Evolutionary conservation across 805 yeast genomes (phyloP), one percentile per base, ranked within the genome.

Genomic region (Jamesozyma rosinii): DNA sequence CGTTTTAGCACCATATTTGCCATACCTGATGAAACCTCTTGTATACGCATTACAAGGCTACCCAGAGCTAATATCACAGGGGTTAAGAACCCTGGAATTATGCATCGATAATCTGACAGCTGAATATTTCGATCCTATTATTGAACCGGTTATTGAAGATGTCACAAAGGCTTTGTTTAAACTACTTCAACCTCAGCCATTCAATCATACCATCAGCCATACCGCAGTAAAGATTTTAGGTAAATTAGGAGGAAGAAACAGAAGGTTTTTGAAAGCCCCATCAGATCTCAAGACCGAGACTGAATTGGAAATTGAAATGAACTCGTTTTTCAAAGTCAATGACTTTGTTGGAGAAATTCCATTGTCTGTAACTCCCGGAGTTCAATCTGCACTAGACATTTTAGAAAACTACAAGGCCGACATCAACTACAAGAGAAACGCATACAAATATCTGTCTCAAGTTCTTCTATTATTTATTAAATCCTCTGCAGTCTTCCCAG

Each of bases 81-180:
- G 99, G 37, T 68, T 92, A 49, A 71, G 99, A 49, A 94, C 98
- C 0, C 75, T 92, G 45, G 99, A 92, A 58, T 71, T 92, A 5
- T 92, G 98, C 59, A 96, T 92, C 20, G 99, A 92, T 56, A 92
- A 94, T 55, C 65, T 92, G 47, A 94, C 97, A 0, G 95, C 97
- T 0, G 95, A 89, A 50, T 92, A 89, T 61, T 88, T 92, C 62
- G 98, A 92, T 55, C 97, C 98, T 2, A 89, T 92, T 58, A 80
- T 92, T 47, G 97, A 89, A 57, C 97, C 99, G 0, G 97, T 89
- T 1, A 80, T 90, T 42, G 94, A 85, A 47, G 97, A 92, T 52
- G 88, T 94, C 1, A 84, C 89, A 86, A 80, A 82, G 32, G 95
- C 97, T 0, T 69, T 92, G 29, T 92, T 96, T 90, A 81, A 77